These are phyloP conservation scores for Poterioochromonas sp. DNA, from an alignment of 352 stramenopile species.

Conservation along the genomic window DNA sequence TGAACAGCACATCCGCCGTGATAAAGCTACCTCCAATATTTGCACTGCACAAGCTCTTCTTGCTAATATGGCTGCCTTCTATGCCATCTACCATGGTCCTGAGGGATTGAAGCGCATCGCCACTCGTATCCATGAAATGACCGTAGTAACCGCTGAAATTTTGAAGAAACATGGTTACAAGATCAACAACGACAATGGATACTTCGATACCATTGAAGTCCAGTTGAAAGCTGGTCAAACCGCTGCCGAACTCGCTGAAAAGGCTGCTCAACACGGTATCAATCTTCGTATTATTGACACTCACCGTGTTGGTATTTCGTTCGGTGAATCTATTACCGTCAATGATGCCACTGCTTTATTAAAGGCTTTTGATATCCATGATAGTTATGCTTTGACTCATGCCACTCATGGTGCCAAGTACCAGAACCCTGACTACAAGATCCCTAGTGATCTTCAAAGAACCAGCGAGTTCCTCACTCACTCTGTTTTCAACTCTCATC, in stretches of 20 bases:
- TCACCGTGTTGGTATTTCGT: slow-evolving; percentile 78
- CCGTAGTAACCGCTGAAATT: slow-evolving; percentile 69
- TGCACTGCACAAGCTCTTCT: slow-evolving; percentile 96
- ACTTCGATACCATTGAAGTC: slow-evolving; percentile 93
- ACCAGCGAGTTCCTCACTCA: slow-evolving; percentile 77
- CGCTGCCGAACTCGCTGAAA: background rate
- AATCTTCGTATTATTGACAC: slow-evolving; percentile 73
- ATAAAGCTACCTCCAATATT: slow-evolving; percentile 99
- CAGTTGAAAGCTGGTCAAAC: background rate
- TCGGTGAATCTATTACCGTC: slow-evolving; percentile 88
- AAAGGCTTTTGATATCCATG: slow-evolving; percentile 53
- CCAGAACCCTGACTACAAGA: too few relatives aligned
- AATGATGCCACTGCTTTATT: slow-evolving; percentile 77
- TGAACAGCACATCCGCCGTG: slow-evolving; percentile 93
- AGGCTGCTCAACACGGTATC: slow-evolving; percentile 53
- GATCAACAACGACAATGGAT: slow-evolving; percentile 54
- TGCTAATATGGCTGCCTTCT: slow-evolving; percentile 93
- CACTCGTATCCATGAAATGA: slow-evolving; percentile 78
- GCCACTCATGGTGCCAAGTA: slow-evolving; percentile 48
- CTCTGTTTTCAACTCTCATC: slow-evolving; percentile 92
- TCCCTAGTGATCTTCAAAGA: slow-evolving; percentile 46
- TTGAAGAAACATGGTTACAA: slow-evolving; percentile 65
- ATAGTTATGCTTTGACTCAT: slow-evolving; percentile 29
- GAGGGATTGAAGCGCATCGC: slow-evolving; percentile 86
- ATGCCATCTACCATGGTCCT: slow-evolving; percentile 96